Evolutionary conservation across 2,329 filamentous ascomycete genomes (phyloP).

Genomic region (Hypoxylon sp.): DNA sequence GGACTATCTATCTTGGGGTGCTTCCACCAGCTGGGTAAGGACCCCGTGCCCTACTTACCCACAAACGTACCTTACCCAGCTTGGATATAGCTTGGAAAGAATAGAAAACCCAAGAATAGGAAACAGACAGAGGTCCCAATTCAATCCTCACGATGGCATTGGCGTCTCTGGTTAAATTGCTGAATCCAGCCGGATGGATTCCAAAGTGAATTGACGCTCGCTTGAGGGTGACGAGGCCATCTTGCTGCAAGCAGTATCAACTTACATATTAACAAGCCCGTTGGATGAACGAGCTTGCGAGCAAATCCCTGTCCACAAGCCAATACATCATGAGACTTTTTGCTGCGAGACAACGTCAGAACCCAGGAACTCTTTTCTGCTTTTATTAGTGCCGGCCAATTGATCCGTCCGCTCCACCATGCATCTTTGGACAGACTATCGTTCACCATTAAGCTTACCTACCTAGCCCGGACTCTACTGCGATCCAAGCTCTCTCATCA

Average conservation of each 20-base stretch:
- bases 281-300: slow-evolving; percentile 32
- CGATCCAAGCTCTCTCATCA: slow-evolving; percentile 31
- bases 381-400: slow-evolving; percentile 48
- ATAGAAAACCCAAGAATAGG: slow-evolving; percentile 12
- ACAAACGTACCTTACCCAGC: slow-evolving; percentile 28
- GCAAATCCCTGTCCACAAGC: slow-evolving; percentile 41
- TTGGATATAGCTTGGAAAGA: slow-evolving; percentile 13
- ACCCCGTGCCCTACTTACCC: slow-evolving; percentile 32
- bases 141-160: slow-evolving; percentile 15
- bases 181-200: slow-evolving; percentile 14
- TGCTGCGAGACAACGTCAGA: slow-evolving; percentile 48
- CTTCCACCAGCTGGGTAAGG: slow-evolving; percentile 22
- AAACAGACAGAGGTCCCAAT: slow-evolving; percentile 14
- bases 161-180: slow-evolving; percentile 1
- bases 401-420: slow-evolving; percentile 45
- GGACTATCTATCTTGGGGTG: slow-evolving; percentile 41
- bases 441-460: slow-evolving; percentile 37
- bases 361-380: slow-evolving; percentile 41
- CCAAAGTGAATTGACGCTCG: slow-evolving; percentile 22
- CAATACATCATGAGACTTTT: slow-evolving; percentile 48
- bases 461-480: slow-evolving; percentile 23
- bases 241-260: slow-evolving; percentile 33
- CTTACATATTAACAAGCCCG: slow-evolving; percentile 37
- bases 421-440: slow-evolving; percentile 37
- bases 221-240: slow-evolving; percentile 6